Evolutionary conservation across 2,329 filamentous ascomycete species (phyloP).

Genomic region (Hypoxylon sp.): DNA sequence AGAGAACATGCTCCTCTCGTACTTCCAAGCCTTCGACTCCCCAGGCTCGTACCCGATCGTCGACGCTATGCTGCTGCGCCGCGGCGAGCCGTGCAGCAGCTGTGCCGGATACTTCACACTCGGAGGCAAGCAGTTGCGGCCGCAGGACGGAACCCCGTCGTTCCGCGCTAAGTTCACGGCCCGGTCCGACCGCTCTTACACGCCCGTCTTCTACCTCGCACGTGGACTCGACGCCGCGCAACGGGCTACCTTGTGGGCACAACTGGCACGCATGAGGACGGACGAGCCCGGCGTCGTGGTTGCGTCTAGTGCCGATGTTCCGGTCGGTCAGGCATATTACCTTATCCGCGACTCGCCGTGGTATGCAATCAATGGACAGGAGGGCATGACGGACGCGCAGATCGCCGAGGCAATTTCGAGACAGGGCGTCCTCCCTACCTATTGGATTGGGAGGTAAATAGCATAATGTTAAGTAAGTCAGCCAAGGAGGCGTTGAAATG

Average conservation of each 20-base stretch:
- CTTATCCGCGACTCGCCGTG: conserved; percentile 50
- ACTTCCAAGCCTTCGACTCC: conserved; percentile 53
- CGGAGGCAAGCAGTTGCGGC: conserved; percentile 48
- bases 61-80: conserved; percentile 50
- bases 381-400: conserved; percentile 52
- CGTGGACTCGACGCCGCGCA: conserved; percentile 45
- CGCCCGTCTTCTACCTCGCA: conserved; percentile 53
- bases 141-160: conserved; percentile 40
- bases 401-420: conserved; percentile 50
- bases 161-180: conserved; percentile 54
- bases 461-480: conserved; percentile 1
- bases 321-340: conserved; percentile 51
- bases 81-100: conserved; percentile 50
- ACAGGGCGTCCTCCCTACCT: conserved; percentile 47
- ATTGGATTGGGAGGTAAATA: conserved; percentile 50
- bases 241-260: conserved; percentile 46
- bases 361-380: conserved; percentile 53
- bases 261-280: conserved; percentile 50
- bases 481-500: not conserved
- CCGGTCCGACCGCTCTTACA: conserved; percentile 51
- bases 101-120: conserved; percentile 52
- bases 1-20: conserved; percentile 52
- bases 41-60: conserved; percentile 53
- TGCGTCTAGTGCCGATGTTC: conserved; percentile 40
- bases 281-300: conserved; percentile 43